phyloP scores from a whole-genome alignment of 345 rosid genomes.

The Hevea brasiliensis region DNA sequence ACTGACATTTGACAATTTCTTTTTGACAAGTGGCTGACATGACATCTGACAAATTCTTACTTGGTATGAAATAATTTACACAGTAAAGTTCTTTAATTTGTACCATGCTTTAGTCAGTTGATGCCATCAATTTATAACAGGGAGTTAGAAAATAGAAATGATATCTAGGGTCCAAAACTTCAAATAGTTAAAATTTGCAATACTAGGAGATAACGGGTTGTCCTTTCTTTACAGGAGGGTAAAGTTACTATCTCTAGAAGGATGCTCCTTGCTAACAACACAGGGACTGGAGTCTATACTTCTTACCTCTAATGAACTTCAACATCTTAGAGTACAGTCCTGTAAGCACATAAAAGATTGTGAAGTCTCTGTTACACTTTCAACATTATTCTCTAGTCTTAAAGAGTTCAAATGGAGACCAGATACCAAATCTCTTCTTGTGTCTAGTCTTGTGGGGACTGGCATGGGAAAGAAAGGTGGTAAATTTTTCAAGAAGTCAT shows the following conservation, averaged over 20 bases:
- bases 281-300: conserved; percentile 34
- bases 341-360: conserved; percentile 27
- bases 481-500: conserved; percentile 31
- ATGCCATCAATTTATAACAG: not conserved
- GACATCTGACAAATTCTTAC: not conserved
- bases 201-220: not conserved
- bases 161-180: not conserved
- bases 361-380: conserved; percentile 30
- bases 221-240: conserved; percentile 23
- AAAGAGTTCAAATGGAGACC: conserved; percentile 39
- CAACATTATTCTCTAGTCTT: conserved; percentile 29
- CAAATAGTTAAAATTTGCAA: not conserved
- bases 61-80: too few species aligned
- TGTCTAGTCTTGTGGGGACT: conserved; percentile 26
- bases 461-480: conserved; percentile 39
- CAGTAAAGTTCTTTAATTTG: too few species aligned
- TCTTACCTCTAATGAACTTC: conserved; percentile 27
- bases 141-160: not conserved
- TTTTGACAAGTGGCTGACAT: not conserved
- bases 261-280: conserved; percentile 36
- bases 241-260: conserved; percentile 24
- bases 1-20: not conserved
- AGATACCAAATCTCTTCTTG: conserved; percentile 29
- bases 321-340: conserved; percentile 29
- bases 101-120: not conserved